phyloP scores from a whole-genome alignment of 1,284 basidiomycete species.

The Neolentinus lepideus region DNA sequence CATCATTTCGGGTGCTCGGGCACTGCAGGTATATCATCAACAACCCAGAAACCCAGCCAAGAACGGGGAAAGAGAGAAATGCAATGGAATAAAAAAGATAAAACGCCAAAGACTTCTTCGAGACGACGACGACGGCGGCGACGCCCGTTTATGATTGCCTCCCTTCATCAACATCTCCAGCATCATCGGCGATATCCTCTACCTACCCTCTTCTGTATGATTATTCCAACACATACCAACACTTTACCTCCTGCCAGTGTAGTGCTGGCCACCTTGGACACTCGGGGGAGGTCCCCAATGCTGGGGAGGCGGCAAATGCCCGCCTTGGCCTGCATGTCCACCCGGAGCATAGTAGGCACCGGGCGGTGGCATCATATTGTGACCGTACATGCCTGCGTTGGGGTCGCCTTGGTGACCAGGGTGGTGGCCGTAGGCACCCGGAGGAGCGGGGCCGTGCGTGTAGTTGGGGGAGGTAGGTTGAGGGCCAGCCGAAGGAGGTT shows the following conservation, averaged over 20 bases:
- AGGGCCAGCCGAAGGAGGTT: neutral
- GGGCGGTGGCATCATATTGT: conserved; percentile 1
- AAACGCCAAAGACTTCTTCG: neutral
- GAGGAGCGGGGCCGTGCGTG: neutral
- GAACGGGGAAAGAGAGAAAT: neutral
- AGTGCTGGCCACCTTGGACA: neutral
- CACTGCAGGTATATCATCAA: neutral
- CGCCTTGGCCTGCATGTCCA: neutral
- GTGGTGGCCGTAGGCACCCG: neutral
- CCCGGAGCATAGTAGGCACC: neutral
- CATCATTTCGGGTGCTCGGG: too few relatives aligned
- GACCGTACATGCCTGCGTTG: neutral
- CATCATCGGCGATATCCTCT: neutral
- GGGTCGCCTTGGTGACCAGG: conserved; percentile 1
- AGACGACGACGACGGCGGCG: neutral
- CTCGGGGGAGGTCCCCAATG: conserved; percentile 1
- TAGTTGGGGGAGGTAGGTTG: neutral
- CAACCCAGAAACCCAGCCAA: neutral
- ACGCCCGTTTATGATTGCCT: neutral
- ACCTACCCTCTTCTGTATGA: neutral
- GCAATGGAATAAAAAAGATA: conserved; percentile 1
- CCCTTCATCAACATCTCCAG: neutral
- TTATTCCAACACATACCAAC: neutral
- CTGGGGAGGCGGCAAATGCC: neutral
- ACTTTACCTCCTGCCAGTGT: neutral